These are phyloP conservation scores for Pseudogymnoascus verrucosus DNA, from an alignment of 2,329 filamentous ascomycete genomes.

Conservation along the genomic window DNA sequence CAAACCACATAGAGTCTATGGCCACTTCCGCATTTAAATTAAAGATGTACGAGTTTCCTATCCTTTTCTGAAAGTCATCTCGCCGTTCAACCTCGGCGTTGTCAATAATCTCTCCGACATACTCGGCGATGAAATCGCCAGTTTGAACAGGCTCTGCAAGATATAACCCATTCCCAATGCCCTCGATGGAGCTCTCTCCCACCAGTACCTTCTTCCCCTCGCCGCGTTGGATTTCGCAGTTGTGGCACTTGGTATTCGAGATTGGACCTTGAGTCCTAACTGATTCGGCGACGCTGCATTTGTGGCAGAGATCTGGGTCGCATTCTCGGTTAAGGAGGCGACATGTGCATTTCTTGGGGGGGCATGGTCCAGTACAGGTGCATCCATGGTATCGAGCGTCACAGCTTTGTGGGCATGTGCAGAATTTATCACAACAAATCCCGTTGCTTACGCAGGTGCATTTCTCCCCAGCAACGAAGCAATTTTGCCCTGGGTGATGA, in stretches of 20 bases:
- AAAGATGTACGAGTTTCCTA: conserved; percentile 41
- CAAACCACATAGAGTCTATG: neutral
- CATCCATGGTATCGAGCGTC: neutral
- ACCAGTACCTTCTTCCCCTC: conserved; percentile 57
- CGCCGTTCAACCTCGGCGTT: conserved; percentile 23
- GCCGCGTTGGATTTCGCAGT: conserved; percentile 63
- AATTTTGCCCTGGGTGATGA: neutral
- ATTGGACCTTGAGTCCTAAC: neutral
- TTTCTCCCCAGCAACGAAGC: neutral
- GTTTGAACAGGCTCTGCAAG: conserved; percentile 39
- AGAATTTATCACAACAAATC: neutral
- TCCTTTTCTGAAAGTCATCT: conserved; percentile 27
- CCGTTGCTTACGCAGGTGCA: neutral
- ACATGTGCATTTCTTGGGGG: conserved; percentile 60
- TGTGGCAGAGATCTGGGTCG: conserved; percentile 61
- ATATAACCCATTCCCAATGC: conserved; percentile 68
- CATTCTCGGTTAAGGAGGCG: conserved; percentile 68
- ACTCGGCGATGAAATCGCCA: conserved; percentile 73
- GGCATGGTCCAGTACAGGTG: conserved; percentile 32
- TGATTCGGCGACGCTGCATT: neutral
- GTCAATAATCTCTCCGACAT: conserved; percentile 58
- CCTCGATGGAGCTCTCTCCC: conserved; percentile 60
- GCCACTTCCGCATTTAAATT: conserved; percentile 38
- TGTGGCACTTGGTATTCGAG: conserved; percentile 47
- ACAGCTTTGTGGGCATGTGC: neutral